Evolutionary conservation across 768 basidiomycete species (phyloP).

Genomic region (Amanita pseudoporphyria): DNA sequence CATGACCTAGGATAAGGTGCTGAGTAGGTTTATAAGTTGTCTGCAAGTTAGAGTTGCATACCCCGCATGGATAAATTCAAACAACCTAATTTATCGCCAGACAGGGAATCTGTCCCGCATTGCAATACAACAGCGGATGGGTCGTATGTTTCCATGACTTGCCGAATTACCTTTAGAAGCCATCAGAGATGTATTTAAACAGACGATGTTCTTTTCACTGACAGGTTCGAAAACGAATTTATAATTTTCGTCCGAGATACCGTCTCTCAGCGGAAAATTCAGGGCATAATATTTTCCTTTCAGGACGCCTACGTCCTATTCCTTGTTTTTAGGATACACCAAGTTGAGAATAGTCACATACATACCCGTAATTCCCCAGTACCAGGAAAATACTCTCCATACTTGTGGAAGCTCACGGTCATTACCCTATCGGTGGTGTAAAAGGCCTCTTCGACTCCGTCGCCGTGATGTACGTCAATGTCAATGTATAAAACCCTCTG

Average conservation of each 20-base stretch:
- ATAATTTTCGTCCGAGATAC: constrained; percentile 92
- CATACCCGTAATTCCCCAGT: constrained; percentile 91
- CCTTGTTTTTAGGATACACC: constrained; percentile 9
- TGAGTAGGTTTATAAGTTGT: neutral
- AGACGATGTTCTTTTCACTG: constrained; percentile 19
- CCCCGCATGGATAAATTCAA: constrained; percentile 96
- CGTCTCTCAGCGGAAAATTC: constrained; percentile 93
- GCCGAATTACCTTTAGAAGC: constrained; percentile 63
- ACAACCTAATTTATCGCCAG: constrained; percentile 92
- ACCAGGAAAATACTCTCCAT: constrained; percentile 98
- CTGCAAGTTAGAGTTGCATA: constrained; percentile 16
- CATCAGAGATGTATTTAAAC: neutral
- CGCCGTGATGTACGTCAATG: constrained; percentile 97
- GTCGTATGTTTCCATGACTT: constrained; percentile 91
- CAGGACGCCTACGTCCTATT: constrained; percentile 82
- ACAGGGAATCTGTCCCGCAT: constrained; percentile 94
- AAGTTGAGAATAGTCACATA: constrained; percentile 5
- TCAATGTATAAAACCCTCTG: constrained; percentile 94
- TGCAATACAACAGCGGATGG: constrained; percentile 95
- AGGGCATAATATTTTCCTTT: constrained; percentile 93
- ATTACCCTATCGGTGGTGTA: constrained; percentile 98
- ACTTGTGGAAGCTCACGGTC: constrained; percentile 98
- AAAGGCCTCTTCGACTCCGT: constrained; percentile 99
- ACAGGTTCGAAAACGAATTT: constrained; percentile 94
- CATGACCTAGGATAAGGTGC: constrained; percentile 55